phyloP scores from a whole-genome alignment of 495 filamentous ascomycete species.

The Penicillium manginii region DNA sequence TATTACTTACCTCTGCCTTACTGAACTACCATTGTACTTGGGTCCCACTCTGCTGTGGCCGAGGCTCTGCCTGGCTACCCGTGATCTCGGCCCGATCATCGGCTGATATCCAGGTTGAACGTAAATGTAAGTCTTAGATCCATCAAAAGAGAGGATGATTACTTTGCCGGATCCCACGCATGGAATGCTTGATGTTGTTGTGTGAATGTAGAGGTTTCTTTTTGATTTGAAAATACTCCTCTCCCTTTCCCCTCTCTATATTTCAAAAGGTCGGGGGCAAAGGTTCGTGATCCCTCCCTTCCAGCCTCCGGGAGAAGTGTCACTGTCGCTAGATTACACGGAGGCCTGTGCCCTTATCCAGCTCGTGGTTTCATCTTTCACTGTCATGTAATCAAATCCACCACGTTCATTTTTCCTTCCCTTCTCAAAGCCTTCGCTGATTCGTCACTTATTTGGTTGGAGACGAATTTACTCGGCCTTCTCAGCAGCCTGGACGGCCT shows the following conservation, averaged over 20 bases:
- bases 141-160: conserved; percentile 24
- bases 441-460: neutral
- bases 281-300: conserved; percentile 19
- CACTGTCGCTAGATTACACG: neutral
- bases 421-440: neutral
- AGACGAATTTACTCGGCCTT: conserved; percentile 47
- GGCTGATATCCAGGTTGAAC: conserved; percentile 4
- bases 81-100: conserved; percentile 24
- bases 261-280: conserved; percentile 4
- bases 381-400: neutral
- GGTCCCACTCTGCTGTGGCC: too few relatives aligned
- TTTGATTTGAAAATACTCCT: conserved; percentile 15
- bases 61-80: too few relatives aligned
- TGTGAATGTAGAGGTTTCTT: neutral
- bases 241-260: conserved; percentile 15
- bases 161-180: conserved; percentile 22
- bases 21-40: too few relatives aligned
- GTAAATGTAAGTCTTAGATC: too few relatives aligned
- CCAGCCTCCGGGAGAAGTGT: neutral
- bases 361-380: conserved; percentile 14
- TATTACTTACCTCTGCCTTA: too few relatives aligned
- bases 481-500: conserved; percentile 78
- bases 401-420: conserved; percentile 5
- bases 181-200: too few relatives aligned
- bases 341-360: conserved; percentile 23